Evolutionary conservation across 768 basidiomycete species (phyloP), one percentile per base, ranked within the genome.

Genomic region (Gloeostereum incarnatum): DNA sequence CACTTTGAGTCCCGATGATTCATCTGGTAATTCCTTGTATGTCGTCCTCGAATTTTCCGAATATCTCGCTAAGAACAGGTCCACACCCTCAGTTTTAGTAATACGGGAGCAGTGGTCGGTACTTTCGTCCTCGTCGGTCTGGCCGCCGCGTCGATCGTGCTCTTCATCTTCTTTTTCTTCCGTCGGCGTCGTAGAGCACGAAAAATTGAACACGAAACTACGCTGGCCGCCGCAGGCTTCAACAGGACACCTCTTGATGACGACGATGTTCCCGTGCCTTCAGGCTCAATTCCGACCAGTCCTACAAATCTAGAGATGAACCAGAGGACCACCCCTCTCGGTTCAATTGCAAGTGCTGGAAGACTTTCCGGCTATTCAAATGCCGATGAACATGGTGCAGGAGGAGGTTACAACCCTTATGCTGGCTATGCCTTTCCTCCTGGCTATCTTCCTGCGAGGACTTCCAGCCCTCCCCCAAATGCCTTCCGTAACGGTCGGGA

Each of bases 71-170:
- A n/a, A n/a, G n/a, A n/a, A n/a, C n/a, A n/a, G n/a, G n/a, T n/a
- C n/a, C n/a, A n/a, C n/a, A n/a, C n/a, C n/a, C n/a, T n/a, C n/a
- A n/a, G n/a, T n/a, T n/a, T n/a, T n/a, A n/a, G n/a, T n/a, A n/a
- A n/a, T n/a, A n/a, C 29, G 17, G 90, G 90, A 14, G 93, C 91
- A 8, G 91, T 97, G 3, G 83, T 83, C 1, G 94, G 87, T 31
- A 86, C 91, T 6, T 98, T 96, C 50, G 75, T 89, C 26, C 78
- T 91, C 11, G 86, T 93, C 13, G 93, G 91, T 20, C 68, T 98
- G 14, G 81, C 87, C 3, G 78, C 62, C 20, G 78, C 73, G 16
- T 76, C 69, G 34, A 87, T 76, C 39, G 50, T 77, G 27, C 63
- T 87, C 34, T 86, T 75, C 71, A 65, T 81, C 40, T 58, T 84